Conservation (phyloP, 331 rosid genomes). For the Malus hybrid region DNA sequence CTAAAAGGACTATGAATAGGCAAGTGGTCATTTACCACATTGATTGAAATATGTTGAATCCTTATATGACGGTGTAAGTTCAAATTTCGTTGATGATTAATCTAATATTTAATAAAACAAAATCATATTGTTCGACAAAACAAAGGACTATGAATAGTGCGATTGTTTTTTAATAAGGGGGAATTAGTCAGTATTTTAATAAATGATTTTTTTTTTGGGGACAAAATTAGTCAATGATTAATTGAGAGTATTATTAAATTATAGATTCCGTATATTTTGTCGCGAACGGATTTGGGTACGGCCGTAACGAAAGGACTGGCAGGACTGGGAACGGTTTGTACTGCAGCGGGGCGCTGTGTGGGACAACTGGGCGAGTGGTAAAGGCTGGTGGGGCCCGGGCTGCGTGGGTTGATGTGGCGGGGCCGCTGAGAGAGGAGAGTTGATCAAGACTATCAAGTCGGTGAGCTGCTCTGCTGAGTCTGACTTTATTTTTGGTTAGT, state of each 20-base stretch:
- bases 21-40: too few species aligned
- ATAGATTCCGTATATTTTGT: neutral
- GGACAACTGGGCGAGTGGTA: neutral
- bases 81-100: too few species aligned
- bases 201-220: neutral
- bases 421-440: neutral
- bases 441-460: neutral
- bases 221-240: neutral
- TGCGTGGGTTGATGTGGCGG: neutral
- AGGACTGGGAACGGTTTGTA: neutral
- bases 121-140: too few species aligned
- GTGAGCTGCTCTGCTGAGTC: neutral
- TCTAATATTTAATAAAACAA: too few species aligned
- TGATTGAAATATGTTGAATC: rapidly evolving
- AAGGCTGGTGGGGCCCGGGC: neutral
- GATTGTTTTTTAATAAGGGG: neutral
- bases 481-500: neutral
- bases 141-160: too few species aligned
- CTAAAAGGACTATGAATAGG: too few species aligned
- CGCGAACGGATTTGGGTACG: neutral
- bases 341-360: neutral
- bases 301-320: neutral
- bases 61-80: too few species aligned
- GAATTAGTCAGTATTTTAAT: neutral
- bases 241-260: neutral